Conservation (phyloP, 139 green algal species). For the Coccomyxa sp. region DNA sequence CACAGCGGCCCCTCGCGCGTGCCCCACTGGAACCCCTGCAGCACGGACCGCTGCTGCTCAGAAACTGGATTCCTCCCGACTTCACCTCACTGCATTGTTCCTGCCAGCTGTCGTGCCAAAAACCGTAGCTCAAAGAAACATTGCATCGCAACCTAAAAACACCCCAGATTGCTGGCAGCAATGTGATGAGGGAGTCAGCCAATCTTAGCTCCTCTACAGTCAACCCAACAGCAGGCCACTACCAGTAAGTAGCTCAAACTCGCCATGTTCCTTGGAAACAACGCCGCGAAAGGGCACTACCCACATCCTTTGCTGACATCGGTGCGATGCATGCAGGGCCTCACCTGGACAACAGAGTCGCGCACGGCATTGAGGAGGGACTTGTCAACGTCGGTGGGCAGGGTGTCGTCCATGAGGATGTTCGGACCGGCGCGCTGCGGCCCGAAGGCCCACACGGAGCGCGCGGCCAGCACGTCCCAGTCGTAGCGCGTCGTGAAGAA, state of each 20-base stretch:
- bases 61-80: neutral
- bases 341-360: slow-evolving; percentile 79
- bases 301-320: too few relatives aligned
- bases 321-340: too few relatives aligned
- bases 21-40: slow-evolving; percentile 97
- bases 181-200: too few relatives aligned
- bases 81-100: neutral
- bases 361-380: slow-evolving; percentile 72
- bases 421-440: slow-evolving; percentile 86
- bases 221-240: too few relatives aligned
- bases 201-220: too few relatives aligned
- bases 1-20: slow-evolving; percentile 93
- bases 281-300: too few relatives aligned
- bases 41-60: neutral
- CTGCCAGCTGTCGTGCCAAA: neutral
- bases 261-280: too few relatives aligned
- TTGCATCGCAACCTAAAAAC: neutral
- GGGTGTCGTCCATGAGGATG: slow-evolving; percentile 92
- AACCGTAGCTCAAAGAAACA: neutral
- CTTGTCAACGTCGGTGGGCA: slow-evolving; percentile 91
- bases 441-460: slow-evolving; percentile 96
- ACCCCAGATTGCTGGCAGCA: too few relatives aligned
- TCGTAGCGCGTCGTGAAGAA: slow-evolving; percentile 90
- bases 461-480: slow-evolving; percentile 92
- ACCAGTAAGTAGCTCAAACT: too few relatives aligned